phyloP scores from a whole-genome alignment of 768 basidiomycete genomes.

The Trametes cingulata region DNA sequence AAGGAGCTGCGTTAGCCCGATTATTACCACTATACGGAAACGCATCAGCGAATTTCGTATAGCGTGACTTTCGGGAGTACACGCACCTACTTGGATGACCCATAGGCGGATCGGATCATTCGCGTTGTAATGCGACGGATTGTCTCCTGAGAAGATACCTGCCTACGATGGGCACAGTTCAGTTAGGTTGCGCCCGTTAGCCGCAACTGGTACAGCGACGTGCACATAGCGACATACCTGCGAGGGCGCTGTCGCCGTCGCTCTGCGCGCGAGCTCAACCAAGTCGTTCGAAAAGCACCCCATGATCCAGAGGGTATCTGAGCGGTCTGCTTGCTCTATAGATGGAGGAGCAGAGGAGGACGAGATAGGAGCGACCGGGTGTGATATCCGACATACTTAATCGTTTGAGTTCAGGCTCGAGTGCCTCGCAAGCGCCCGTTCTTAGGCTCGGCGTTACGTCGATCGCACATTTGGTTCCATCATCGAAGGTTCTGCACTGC shows the following conservation, averaged over 20 bases:
- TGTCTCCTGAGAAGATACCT: constrained; percentile 55
- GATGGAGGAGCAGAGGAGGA: constrained; percentile 4
- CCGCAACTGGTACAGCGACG: neutral
- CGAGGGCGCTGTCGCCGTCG: constrained; percentile 2
- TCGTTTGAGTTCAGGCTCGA: neutral
- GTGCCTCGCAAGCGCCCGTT: too few species aligned
- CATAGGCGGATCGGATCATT: constrained; percentile 74
- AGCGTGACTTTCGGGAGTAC: constrained; percentile 28
- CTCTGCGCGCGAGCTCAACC: neutral
- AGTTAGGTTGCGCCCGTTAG: neutral
- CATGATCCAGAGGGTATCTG: constrained; percentile 37
- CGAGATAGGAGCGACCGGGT: neutral
- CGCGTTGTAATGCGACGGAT: constrained; percentile 35
- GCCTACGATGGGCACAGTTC: constrained; percentile 44
- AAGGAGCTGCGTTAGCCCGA: constrained; percentile 75
- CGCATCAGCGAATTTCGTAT: too few species aligned
- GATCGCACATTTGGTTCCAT: too few species aligned
- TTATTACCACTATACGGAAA: constrained; percentile 63
- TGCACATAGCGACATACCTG: constrained; percentile 2
- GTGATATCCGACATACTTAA: neutral
- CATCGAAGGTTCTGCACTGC: too few species aligned
- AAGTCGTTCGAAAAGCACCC: constrained; percentile 47
- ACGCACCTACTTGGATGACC: constrained; percentile 74
- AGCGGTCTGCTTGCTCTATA: neutral
- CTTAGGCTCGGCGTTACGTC: too few species aligned